Evolutionary conservation across 148 eudicot species (phyloP).

Genomic region (Gaultheria prostrata): DNA sequence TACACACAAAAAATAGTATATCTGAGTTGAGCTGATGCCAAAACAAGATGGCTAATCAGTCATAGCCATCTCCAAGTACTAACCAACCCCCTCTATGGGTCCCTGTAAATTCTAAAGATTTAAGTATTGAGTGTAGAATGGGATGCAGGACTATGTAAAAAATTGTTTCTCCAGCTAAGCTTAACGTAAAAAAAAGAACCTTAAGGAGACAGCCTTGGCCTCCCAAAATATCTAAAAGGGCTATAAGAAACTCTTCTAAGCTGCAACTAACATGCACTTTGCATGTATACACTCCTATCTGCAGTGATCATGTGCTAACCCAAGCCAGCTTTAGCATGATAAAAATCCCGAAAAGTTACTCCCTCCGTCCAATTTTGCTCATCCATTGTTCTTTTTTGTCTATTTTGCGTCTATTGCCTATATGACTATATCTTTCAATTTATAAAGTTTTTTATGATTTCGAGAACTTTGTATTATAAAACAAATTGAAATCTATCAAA

Average conservation of each 20-base stretch:
- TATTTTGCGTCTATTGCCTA: too few species aligned
- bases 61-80: not conserved
- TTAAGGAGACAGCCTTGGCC: not conserved
- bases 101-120: not conserved
- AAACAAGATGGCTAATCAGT: constrained; percentile 8
- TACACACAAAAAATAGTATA: not conserved
- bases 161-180: not conserved
- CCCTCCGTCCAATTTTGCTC: too few species aligned
- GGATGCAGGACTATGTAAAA: not conserved
- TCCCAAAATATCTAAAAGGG: not conserved
- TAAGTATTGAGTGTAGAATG: not conserved
- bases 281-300: not conserved
- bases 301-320: not conserved
- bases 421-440: too few species aligned
- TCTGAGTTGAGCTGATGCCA: not conserved
- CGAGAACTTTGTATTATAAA: too few species aligned
- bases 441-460: too few species aligned
- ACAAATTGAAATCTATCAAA: too few species aligned
- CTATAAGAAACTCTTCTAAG: not conserved
- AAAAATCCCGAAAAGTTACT: not conserved
- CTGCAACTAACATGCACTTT: not conserved
- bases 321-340: not conserved
- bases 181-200: not conserved
- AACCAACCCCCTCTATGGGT: not conserved
- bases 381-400: too few species aligned